Conservation (phyloP, 2,329 filamentous ascomycete species). For the Ramularia endophylla region DNA sequence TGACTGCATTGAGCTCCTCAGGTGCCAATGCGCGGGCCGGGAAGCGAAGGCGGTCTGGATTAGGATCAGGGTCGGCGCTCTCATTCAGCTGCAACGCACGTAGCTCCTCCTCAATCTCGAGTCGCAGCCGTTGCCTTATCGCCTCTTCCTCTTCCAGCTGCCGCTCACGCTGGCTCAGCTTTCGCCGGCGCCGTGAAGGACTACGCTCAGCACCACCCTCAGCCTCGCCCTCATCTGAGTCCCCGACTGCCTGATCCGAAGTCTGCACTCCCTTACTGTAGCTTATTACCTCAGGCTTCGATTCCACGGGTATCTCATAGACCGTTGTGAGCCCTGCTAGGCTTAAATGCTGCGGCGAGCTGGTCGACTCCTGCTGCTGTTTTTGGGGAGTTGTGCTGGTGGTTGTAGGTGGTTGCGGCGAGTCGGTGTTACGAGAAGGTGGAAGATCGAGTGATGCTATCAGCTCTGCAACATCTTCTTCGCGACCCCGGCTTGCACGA, state of each 20-base stretch:
- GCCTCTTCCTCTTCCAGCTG: slow-evolving; percentile 71
- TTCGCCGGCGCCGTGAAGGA: slow-evolving; percentile 53
- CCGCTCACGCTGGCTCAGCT: slow-evolving; percentile 69
- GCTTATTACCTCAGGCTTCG: slow-evolving; percentile 70
- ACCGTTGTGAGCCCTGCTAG: slow-evolving; percentile 69
- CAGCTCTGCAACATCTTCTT: no score
- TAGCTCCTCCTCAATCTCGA: slow-evolving; percentile 90
- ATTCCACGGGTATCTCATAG: slow-evolving; percentile 68
- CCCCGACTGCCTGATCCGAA: slow-evolving; percentile 49
- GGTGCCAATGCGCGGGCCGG: slow-evolving; percentile 72
- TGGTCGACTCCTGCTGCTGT: slow-evolving; percentile 30
- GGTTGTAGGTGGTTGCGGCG: no score
- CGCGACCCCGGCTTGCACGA: not conserved
- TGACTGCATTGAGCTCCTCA: slow-evolving; percentile 86
- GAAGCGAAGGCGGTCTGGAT: slow-evolving; percentile 47
- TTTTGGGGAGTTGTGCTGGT: slow-evolving; percentile 12
- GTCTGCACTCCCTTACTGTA: slow-evolving; percentile 98
- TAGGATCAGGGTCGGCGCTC: slow-evolving; percentile 42
- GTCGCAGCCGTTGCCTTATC: slow-evolving; percentile 73
- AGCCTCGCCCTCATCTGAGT: slow-evolving; percentile 55
- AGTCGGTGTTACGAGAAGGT: no score
- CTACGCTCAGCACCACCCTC: slow-evolving; percentile 49
- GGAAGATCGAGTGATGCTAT: no score
- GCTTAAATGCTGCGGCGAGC: slow-evolving; percentile 63
- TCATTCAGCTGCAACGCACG: slow-evolving; percentile 56